A percentile compares a stretch with the other conserved stretches of the same genome.
Conservation (phyloP, 371 early-diverging fungal genomes). For the Parasitella parasitica region DNA sequence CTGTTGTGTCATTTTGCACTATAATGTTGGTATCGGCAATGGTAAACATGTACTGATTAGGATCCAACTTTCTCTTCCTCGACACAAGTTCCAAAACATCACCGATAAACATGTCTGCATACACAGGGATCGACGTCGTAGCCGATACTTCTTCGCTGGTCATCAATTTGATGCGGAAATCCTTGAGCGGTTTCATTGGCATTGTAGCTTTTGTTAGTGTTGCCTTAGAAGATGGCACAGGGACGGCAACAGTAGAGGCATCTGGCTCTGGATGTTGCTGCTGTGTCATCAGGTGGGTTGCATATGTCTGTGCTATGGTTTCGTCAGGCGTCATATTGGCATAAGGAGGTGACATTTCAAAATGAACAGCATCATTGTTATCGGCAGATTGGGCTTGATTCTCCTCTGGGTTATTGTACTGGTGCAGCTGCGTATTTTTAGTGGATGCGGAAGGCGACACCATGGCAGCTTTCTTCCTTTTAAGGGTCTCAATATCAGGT, state of each 20-base stretch:
- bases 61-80: conserved; percentile 79
- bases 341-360: conserved; percentile 18
- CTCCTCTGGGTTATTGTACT: background rate
- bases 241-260: conserved; percentile 49
- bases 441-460: background rate
- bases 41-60: conserved; percentile 79
- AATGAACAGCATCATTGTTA: conserved; percentile 8
- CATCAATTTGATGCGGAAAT: conserved; percentile 61
- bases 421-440: background rate
- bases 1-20: conserved; percentile 73
- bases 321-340: background rate
- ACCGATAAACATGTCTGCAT: conserved; percentile 72
- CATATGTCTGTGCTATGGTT: background rate
- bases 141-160: conserved; percentile 67
- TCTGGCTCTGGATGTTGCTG: conserved; percentile 30
- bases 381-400: background rate
- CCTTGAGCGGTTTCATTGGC: conserved; percentile 57
- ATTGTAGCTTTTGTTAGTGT: conserved; percentile 47
- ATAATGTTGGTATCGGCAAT: conserved; percentile 76
- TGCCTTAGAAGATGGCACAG: conserved; percentile 49
- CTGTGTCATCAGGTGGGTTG: conserved; percentile 17
- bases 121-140: conserved; percentile 85
- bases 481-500: conserved; percentile 26
- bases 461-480: conserved; percentile 23
- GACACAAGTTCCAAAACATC: conserved; percentile 87